Evolutionary conservation across 306 rosid species (phyloP).

Genomic region (Corylus avellana): DNA sequence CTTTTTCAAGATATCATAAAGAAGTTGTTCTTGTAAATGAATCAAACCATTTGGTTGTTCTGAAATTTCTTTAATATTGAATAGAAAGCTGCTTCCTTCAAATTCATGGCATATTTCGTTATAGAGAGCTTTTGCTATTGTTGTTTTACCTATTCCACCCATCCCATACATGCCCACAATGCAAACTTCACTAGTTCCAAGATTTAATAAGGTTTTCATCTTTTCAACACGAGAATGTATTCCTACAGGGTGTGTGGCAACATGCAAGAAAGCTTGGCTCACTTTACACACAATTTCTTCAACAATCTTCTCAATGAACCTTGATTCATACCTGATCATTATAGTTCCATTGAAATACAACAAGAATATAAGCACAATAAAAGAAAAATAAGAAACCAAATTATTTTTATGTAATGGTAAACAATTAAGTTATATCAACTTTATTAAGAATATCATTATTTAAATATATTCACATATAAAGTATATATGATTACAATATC

Average conservation of each 20-base stretch:
- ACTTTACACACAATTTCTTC: not conserved
- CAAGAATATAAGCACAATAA: too few relatives aligned
- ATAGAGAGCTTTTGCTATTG: too few relatives aligned
- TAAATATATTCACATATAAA: too few relatives aligned
- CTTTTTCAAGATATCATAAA: not conserved
- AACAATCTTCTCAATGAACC: conserved; percentile 12
- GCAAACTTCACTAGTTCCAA: not conserved
- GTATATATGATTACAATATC: too few relatives aligned
- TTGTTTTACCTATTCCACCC: conserved; percentile 24
- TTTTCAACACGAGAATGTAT: not conserved
- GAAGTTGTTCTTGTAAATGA: conserved; percentile 29
- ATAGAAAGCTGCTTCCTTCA: not conserved
- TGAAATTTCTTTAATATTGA: conserved; percentile 1
- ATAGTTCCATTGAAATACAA: too few relatives aligned
- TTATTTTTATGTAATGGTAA: too few relatives aligned
- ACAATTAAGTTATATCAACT: too few relatives aligned
- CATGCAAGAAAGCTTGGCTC: not conserved
- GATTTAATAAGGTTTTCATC: not conserved
- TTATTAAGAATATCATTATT: too few relatives aligned
- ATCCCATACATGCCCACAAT: conserved; percentile 22
- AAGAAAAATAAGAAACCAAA: too few relatives aligned
- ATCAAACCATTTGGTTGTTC: not conserved
- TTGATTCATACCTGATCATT: conserved; percentile 12
- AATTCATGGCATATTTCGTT: too few relatives aligned
- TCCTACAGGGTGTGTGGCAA: conserved; percentile 9